A percentile compares a stretch with the other conserved stretches of the same genome.
phyloP scores from a whole-genome alignment of 768 basidiomycete species.

The Albatrellus ellisii region DNA sequence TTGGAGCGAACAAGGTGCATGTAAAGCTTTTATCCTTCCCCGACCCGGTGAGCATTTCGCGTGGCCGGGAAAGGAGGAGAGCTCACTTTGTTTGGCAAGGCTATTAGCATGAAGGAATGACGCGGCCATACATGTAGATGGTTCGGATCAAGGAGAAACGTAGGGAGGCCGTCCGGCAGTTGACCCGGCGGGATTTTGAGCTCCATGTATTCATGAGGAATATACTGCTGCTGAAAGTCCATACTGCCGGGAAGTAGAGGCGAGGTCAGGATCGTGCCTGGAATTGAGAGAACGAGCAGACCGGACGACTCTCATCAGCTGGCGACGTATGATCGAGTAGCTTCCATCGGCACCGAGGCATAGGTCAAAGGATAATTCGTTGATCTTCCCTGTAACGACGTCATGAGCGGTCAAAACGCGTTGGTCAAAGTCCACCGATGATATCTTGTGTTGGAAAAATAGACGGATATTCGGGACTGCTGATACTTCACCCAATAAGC shows the following conservation, averaged over 20 bases:
- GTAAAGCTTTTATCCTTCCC: constrained; percentile 86
- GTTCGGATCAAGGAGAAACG: constrained; percentile 82
- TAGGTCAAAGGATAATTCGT: constrained; percentile 50
- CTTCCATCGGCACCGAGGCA: constrained; percentile 92
- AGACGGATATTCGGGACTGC: constrained; percentile 46
- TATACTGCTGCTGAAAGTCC: constrained; percentile 92
- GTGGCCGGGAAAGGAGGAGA: constrained; percentile 16
- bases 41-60: constrained; percentile 7
- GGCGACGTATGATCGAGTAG: constrained; percentile 80
- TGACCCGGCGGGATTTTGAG: constrained; percentile 83
- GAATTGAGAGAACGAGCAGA: constrained; percentile 24
- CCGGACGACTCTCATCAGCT: constrained; percentile 94
- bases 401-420: constrained; percentile 43
- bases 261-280: constrained; percentile 6
- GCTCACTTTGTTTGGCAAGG: constrained; percentile 88
- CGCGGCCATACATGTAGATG: constrained; percentile 99
- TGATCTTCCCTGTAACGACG: constrained; percentile 26
- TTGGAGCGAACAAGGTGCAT: constrained; percentile 89
- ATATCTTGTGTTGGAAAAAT: constrained; percentile 74
- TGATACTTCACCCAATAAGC: constrained; percentile 68
- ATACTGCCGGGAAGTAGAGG: constrained; percentile 39
- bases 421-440: constrained; percentile 61
- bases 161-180: constrained; percentile 43
- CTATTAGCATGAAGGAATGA: constrained; percentile 98
- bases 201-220: constrained; percentile 93